Evolutionary conservation across 2,329 filamentous ascomycete species (phyloP).

Genomic region (Didymella sp.): DNA sequence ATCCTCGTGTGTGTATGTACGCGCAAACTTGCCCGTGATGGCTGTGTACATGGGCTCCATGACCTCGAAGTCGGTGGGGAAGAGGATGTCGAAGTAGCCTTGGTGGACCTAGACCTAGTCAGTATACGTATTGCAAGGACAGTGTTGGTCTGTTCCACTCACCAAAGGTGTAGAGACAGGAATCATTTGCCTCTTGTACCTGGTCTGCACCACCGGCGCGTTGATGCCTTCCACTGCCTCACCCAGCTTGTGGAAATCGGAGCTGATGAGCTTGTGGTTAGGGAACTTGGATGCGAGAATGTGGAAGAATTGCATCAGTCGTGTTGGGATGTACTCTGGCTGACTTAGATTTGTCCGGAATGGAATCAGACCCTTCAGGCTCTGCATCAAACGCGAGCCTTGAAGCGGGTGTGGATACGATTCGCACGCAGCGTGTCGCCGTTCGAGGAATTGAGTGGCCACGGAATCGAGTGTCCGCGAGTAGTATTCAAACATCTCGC

Average conservation of each 20-base stretch:
- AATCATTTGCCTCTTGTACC: constrained; percentile 85
- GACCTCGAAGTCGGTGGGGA: constrained; percentile 92
- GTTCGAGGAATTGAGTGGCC: constrained; percentile 79
- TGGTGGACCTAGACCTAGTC: constrained; percentile 77
- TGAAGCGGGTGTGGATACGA: constrained; percentile 70
- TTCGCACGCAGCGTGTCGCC: constrained; percentile 75
- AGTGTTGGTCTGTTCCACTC: constrained; percentile 48
- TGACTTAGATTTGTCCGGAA: constrained; percentile 77
- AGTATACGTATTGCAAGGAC: not conserved
- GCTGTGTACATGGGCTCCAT: constrained; percentile 92
- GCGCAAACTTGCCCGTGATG: constrained; percentile 89
- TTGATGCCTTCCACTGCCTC: constrained; percentile 85
- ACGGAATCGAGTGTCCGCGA: constrained; percentile 79
- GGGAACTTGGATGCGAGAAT: constrained; percentile 89
- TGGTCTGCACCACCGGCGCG: constrained; percentile 93
- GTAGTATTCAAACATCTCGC: constrained; percentile 97
- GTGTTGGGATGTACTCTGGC: constrained; percentile 93
- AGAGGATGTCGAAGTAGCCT: constrained; percentile 98
- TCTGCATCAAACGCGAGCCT: constrained; percentile 62
- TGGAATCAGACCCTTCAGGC: constrained; percentile 69
- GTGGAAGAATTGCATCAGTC: constrained; percentile 96
- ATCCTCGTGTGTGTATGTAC: constrained; percentile 84
- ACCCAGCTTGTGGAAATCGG: constrained; percentile 87
- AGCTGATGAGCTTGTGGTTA: constrained; percentile 83
- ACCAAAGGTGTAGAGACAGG: constrained; percentile 90